Conservation (phyloP, 192 early-diverging fungal genomes). For the Pilaira anomala region DNA sequence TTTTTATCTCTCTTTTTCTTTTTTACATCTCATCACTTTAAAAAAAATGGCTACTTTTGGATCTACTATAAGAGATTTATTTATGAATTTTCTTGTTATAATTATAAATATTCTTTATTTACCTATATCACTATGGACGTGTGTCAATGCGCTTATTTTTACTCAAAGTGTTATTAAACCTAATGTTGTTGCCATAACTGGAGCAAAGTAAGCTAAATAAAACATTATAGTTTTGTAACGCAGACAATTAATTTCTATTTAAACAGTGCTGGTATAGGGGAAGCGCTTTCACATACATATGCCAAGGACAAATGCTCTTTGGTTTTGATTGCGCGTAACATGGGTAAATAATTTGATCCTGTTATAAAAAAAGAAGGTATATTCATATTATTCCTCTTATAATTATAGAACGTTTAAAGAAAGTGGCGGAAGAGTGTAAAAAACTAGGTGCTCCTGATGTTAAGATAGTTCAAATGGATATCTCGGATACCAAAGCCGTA, state of each 20-base stretch:
- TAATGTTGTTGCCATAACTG: constrained; percentile 17
- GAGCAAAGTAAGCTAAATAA: constrained; percentile 7
- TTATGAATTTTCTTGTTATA: not conserved
- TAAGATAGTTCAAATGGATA: constrained; percentile 17
- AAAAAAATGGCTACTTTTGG: constrained; percentile 3
- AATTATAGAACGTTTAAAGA: constrained; percentile 9
- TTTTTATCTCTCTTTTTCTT: constrained; percentile 2
- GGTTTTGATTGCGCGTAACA: constrained; percentile 15
- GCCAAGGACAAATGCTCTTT: constrained; percentile 4
- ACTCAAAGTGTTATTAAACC: not conserved
- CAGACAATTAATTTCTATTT: not conserved
- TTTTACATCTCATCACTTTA: not conserved
- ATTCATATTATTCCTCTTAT: not conserved
- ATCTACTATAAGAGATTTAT: constrained; percentile 8
- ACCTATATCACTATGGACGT: not conserved
- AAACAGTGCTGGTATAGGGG: constrained; percentile 13
- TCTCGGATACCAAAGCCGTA: constrained; percentile 14
- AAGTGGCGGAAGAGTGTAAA: constrained; percentile 2
- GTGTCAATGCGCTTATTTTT: not conserved
- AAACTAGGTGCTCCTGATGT: constrained; percentile 16
- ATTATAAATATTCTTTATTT: not conserved
- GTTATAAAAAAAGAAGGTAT: too few species aligned
- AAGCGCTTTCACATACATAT: constrained; percentile 7
- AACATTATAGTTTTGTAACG: not conserved
- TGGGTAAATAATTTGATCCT: constrained; percentile 4